Evolutionary conservation across 179 eudicot species (phyloP).

Genomic region (Camellia oleifera): DNA sequence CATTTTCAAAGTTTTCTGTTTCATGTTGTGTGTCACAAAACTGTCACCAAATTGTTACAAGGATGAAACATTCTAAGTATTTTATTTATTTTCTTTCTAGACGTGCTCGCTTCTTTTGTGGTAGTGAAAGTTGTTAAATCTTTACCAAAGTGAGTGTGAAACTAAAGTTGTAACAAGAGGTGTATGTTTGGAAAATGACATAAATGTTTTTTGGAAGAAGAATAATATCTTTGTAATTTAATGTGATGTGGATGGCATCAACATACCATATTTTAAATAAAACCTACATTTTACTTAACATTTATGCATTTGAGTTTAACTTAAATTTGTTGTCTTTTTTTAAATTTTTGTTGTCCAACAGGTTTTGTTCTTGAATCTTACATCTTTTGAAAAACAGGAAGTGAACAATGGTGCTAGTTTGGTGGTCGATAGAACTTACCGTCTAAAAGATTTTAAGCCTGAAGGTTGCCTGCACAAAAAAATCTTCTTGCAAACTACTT

Average conservation of each 20-base stretch:
- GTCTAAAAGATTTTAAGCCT: constrained; percentile 44
- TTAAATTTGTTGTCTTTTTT: not conserved
- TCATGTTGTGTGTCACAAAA: not conserved
- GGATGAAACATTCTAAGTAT: not conserved
- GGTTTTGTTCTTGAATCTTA: constrained; percentile 1
- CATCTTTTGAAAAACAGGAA: constrained; percentile 36
- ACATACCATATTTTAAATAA: not conserved
- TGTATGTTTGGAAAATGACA: not conserved
- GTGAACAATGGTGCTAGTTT: constrained; percentile 26
- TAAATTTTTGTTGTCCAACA: not conserved
- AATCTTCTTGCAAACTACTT: constrained; percentile 86
- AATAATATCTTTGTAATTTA: not conserved
- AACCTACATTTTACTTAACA: not conserved
- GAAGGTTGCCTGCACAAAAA: constrained; percentile 81
- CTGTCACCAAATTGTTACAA: not conserved
- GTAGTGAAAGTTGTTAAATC: not conserved
- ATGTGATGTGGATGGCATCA: not conserved
- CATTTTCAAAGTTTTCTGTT: not conserved
- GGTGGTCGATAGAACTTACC: constrained; percentile 34
- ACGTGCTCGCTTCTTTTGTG: not conserved
- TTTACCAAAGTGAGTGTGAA: not conserved
- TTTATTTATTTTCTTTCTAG: not conserved
- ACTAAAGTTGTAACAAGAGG: not conserved
- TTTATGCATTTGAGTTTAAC: constrained; percentile 1
- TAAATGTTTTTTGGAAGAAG: not conserved